Evolutionary conservation across 2,329 filamentous ascomycete species (phyloP).

Genomic region (Arthrobotrys entomopaga): DNA sequence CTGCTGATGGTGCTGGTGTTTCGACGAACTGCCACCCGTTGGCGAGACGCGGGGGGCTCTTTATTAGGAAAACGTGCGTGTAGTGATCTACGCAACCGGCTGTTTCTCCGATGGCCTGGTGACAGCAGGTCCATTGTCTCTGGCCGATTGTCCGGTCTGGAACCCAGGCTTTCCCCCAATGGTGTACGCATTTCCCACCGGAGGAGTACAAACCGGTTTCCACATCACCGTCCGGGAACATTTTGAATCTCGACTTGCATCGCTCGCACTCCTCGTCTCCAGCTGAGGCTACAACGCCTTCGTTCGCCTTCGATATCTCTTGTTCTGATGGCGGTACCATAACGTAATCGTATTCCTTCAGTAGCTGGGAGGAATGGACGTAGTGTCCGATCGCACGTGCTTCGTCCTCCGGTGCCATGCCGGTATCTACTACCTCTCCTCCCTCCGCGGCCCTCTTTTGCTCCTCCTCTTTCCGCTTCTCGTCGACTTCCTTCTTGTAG

Average conservation of each 20-base stretch:
- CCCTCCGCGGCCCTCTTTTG: conserved; percentile 58
- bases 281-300: conserved; percentile 73
- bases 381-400: conserved; percentile 72
- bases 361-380: conserved; percentile 70
- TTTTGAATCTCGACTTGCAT: conserved; percentile 85
- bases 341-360: conserved; percentile 81
- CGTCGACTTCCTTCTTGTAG: conserved; percentile 73
- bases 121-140: conserved; percentile 80
- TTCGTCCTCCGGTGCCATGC: conserved; percentile 75
- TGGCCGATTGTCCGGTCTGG: conserved; percentile 66
- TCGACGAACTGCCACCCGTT: conserved; percentile 77
- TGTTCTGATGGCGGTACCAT: conserved; percentile 72
- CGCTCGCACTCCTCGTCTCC: conserved; percentile 91
- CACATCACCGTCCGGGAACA: conserved; percentile 80
- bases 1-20: conserved; percentile 69
- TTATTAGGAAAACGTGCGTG: conserved; percentile 88
- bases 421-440: conserved; percentile 70
- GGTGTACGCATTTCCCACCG: conserved; percentile 81
- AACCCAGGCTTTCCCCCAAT: conserved; percentile 75
- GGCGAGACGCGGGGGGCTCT: conserved; percentile 78
- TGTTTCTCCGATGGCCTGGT: conserved; percentile 76
- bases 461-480: conserved; percentile 60
- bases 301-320: conserved; percentile 74
- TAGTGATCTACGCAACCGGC: conserved; percentile 76
- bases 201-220: conserved; percentile 79